These are phyloP conservation scores for Leccinum disarticulatum DNA, from an alignment of 768 basidiomycete species.

Conservation along the genomic window DNA sequence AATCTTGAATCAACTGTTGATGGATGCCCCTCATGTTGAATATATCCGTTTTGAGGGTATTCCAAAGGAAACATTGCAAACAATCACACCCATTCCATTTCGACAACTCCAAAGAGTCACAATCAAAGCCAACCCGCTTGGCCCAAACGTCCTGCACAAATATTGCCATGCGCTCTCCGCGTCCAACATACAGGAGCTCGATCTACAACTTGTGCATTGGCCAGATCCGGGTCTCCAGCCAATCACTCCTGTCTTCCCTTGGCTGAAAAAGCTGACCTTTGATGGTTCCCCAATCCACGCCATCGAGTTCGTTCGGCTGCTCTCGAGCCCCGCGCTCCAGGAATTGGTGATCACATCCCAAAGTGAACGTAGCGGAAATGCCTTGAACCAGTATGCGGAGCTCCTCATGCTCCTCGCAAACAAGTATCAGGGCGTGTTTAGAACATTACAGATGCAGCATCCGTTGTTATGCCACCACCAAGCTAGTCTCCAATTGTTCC, in stretches of 20 bases:
- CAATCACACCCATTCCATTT: conserved; percentile 19
- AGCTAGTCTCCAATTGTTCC: conserved; percentile 15
- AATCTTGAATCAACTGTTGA: conserved; percentile 18
- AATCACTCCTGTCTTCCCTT: conserved; percentile 23
- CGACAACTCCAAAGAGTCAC: conserved; percentile 19
- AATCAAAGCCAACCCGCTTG: conserved; percentile 23
- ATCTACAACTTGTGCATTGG: conserved; percentile 26
- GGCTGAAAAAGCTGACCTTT: conserved; percentile 19
- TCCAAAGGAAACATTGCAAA: conserved; percentile 19
- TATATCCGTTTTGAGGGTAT: conserved; percentile 26
- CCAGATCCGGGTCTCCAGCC: conserved; percentile 20
- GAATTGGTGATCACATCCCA: conserved; percentile 21
- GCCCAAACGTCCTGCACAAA: conserved; percentile 27
- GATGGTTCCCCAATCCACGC: conserved; percentile 22
- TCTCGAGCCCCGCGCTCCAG: conserved; percentile 18
- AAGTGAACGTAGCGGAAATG: conserved; percentile 11
- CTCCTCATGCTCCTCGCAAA: conserved; percentile 23
- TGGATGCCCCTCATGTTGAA: conserved; percentile 23
- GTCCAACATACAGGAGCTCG: conserved; percentile 20
- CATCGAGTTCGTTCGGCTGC: conserved; percentile 22
- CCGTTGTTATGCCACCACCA: conserved; percentile 17
- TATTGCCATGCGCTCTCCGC: conserved; percentile 22
- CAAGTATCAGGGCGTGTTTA: conserved; percentile 24
- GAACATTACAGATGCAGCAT: conserved; percentile 19
- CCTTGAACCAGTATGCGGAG: conserved; percentile 13